phyloP scores from a whole-genome alignment of 2,329 filamentous ascomycete species.

The Fusarium sterilihyphosum region DNA sequence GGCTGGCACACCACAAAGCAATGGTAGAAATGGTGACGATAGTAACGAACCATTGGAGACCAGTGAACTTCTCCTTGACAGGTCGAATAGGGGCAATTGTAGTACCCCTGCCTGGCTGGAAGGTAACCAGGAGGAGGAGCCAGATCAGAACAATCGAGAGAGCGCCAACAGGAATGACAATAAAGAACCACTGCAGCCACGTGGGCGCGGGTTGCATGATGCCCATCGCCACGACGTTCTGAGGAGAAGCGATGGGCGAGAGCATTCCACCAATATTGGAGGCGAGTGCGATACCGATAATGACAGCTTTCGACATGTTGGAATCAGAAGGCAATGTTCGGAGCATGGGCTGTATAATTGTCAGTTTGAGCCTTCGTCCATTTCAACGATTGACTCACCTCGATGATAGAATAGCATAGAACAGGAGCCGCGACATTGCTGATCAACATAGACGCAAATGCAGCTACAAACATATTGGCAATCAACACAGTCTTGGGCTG shows the following conservation, averaged over 20 bases:
- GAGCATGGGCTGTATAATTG: constrained; percentile 76
- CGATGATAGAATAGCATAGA: constrained; percentile 96
- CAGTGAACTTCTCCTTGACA: constrained; percentile 87
- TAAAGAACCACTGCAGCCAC: constrained; percentile 98
- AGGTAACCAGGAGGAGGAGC: constrained; percentile 84
- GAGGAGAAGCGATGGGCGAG: constrained; percentile 95
- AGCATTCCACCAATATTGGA: constrained; percentile 97
- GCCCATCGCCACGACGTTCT: constrained; percentile 95
- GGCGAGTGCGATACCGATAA: constrained; percentile 92
- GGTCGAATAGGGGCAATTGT: constrained; percentile 92
- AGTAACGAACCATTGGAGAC: constrained; percentile 92
- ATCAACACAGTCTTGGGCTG: constrained; percentile 87
- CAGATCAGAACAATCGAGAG: constrained; percentile 90
- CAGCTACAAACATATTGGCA: constrained; percentile 99
- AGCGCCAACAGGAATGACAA: constrained; percentile 91
- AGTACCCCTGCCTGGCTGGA: constrained; percentile 85
- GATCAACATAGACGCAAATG: constrained; percentile 98
- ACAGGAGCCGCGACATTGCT: constrained; percentile 98
- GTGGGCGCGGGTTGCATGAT: constrained; percentile 94
- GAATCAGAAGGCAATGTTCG: constrained; percentile 92
- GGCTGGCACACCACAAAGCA: constrained; percentile 88
- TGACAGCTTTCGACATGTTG: constrained; percentile 92
- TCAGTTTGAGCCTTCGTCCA: constrained; percentile 15
- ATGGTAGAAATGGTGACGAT: constrained; percentile 87
- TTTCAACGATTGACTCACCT: constrained; percentile 62